Evolutionary conservation across 164 flowering plant species (phyloP), one percentile per base, ranked within the genome.

Genomic region (Vitis rupestris): DNA sequence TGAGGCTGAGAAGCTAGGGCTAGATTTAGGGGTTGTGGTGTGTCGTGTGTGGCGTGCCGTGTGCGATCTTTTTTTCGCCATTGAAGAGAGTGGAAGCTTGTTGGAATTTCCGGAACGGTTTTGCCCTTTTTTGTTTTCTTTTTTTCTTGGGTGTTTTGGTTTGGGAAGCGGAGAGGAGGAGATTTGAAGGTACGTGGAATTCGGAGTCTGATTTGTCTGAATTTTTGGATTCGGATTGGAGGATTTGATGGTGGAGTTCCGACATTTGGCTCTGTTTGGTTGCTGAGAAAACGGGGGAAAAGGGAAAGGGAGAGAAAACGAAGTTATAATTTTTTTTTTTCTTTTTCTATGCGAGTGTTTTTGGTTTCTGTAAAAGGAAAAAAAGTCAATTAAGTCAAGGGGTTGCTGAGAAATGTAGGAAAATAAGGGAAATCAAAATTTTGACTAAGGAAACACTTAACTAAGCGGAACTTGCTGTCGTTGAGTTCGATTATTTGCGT

Each of bases 141-240:
- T 56, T 29, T 1, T 27, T 16, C 59, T 65, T 16, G 44, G 44
- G 44, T 29, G 10, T 37, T 60, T 53, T 8, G n/a, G 16, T 37
- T 37, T 69, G n/a, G 51, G 66, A 64, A 54, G 53, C 23, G 52
- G 12, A 11, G 64, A 8, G 50, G 11, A 49, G 50, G 54, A n/a
- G 70, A 51, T 19, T 61, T 56, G 61, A 54, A 72, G 76, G 74
- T 75, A 73, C 44, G 73, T 74, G 62, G 64, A 69, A 48, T 58
- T 63, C 17, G 8, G 12, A 48, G 6, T 47, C 7, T 14, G 63
- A 69, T 61, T 30, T 57, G 51, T 4, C 5, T 74, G 68, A 44
- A 47, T 65, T 64, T 14, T 2, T 11, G 13, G 37, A 8, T 70
- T 64, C 11, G 31, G 7, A 30, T 17, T 50, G 29, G 50, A 6